These are phyloP conservation scores for Inonotus hispidus DNA, from an alignment of 1,284 basidiomycete species.

Conservation along the genomic window DNA sequence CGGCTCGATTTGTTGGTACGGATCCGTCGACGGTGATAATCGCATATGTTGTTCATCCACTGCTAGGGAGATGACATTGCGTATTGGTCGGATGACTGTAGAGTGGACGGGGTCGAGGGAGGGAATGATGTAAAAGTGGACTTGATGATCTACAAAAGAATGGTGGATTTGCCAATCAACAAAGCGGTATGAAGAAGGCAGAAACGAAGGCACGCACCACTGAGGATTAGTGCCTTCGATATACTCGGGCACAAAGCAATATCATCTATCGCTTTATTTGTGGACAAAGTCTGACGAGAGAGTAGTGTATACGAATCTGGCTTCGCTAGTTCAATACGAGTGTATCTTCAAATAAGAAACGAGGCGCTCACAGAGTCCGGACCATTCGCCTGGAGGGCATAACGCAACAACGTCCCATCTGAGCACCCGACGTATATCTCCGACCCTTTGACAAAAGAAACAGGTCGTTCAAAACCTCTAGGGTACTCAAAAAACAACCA, in stretches of 20 bases:
- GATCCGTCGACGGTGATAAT: constrained; percentile 43
- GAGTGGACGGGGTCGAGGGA: constrained; percentile 65
- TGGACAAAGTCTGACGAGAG: constrained; percentile 60
- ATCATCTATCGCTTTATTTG: constrained; percentile 64
- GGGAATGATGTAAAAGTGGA: constrained; percentile 78
- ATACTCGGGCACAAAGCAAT: constrained; percentile 76
- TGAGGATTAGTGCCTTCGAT: constrained; percentile 62
- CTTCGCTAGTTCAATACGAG: constrained; percentile 29
- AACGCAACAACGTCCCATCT: constrained; percentile 67
- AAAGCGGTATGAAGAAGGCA: background rate
- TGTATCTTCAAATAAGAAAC: background rate
- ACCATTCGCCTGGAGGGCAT: constrained; percentile 53
- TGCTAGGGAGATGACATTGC: constrained; percentile 72
- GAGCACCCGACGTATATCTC: constrained; percentile 73
- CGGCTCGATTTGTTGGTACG: constrained; percentile 40
- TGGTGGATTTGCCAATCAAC: background rate
- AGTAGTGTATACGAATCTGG: constrained; percentile 60
- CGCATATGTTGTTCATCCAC: constrained; percentile 75
- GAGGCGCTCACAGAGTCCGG: constrained; percentile 41
- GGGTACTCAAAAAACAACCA: background rate
- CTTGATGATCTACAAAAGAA: constrained; percentile 57
- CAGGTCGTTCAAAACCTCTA: background rate
- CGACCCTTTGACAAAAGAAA: constrained; percentile 37
- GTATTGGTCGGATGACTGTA: constrained; percentile 61
- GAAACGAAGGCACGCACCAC: constrained; percentile 41